Evolutionary conservation across 257 asterid species (phyloP).

Genomic region (Solanum lignicaule): DNA sequence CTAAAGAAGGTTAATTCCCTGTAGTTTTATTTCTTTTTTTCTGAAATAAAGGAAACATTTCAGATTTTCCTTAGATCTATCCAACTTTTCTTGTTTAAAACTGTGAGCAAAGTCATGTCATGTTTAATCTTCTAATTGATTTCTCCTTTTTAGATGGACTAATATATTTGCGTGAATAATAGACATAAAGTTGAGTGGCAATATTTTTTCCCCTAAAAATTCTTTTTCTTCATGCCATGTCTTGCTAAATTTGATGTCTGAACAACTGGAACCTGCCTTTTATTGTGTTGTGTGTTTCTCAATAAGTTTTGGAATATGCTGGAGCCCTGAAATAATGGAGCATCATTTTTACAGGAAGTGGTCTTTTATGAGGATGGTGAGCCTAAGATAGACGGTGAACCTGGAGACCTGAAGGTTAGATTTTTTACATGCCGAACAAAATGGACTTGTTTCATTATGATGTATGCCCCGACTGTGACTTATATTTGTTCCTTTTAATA

Average conservation of each 20-base stretch:
- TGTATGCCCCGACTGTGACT: background rate
- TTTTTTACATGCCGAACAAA: background rate
- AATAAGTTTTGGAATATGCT: background rate
- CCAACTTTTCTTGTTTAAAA: background rate
- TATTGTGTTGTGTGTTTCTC: background rate
- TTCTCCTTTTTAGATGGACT: background rate
- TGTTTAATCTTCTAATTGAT: background rate
- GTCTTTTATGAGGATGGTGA: constrained; percentile 93
- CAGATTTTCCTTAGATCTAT: background rate
- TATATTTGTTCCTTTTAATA: background rate
- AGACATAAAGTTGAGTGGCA: background rate
- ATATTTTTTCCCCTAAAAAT: background rate
- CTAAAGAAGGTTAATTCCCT: background rate
- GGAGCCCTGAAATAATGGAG: background rate
- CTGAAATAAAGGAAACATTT: background rate
- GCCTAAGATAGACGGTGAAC: constrained; percentile 89
- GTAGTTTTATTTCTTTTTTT: background rate
- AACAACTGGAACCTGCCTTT: background rate
- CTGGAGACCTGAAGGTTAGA: constrained; percentile 91
- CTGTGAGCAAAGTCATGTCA: background rate
- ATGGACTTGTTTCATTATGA: background rate
- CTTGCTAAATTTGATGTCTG: background rate
- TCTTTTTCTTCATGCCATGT: background rate
- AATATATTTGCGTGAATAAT: background rate
- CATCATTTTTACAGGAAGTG: constrained; percentile 54